phyloP scores from a whole-genome alignment of 1,284 basidiomycete genomes.

The Cutaneotrichosporon dermatis region DNA sequence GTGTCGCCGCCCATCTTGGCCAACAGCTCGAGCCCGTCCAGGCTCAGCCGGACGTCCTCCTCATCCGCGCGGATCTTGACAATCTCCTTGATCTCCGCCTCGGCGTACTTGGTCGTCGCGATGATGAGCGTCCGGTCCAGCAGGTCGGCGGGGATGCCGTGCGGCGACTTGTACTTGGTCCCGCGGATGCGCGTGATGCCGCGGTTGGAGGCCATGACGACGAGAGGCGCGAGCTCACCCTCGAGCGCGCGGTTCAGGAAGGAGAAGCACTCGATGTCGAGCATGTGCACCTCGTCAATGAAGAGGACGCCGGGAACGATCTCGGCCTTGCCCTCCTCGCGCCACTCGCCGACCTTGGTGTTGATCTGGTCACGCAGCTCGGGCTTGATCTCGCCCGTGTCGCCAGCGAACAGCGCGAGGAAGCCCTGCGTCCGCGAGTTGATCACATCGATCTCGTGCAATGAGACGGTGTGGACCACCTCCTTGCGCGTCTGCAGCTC shows the following conservation, averaged over 20 bases:
- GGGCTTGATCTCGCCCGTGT: conserved; percentile 98
- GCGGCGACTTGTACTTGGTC: conserved; percentile 88
- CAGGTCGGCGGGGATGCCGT: conserved; percentile 90
- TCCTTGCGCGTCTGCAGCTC: conserved; percentile 97
- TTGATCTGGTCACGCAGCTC: conserved; percentile 96
- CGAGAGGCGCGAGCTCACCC: conserved; percentile 85
- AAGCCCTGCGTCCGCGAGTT: conserved; percentile 93
- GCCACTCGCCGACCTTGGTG: conserved; percentile 93
- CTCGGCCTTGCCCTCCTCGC: conserved; percentile 97
- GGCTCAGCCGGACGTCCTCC: conserved; percentile 83
- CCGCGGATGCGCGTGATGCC: conserved; percentile 93
- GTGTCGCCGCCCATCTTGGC: conserved; percentile 82
- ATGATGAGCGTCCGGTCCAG: conserved; percentile 94
- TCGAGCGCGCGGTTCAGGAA: conserved; percentile 96
- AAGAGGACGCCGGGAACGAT: conserved; percentile 93
- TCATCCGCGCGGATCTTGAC: conserved; percentile 91
- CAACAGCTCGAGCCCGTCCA: conserved; percentile 70
- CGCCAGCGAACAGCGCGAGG: conserved; percentile 65
- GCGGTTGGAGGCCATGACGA: conserved; percentile 97
- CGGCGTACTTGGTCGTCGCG: conserved; percentile 80
- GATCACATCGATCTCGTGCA: conserved; percentile 99
- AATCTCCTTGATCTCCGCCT: conserved; percentile 83
- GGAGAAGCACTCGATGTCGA: conserved; percentile 98
- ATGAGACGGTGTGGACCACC: conserved; percentile 91
- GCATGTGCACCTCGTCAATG: conserved; percentile 97